Conservation (phyloP, 192 early-diverging fungal species). For the Entomortierella beljakovae region DNA sequence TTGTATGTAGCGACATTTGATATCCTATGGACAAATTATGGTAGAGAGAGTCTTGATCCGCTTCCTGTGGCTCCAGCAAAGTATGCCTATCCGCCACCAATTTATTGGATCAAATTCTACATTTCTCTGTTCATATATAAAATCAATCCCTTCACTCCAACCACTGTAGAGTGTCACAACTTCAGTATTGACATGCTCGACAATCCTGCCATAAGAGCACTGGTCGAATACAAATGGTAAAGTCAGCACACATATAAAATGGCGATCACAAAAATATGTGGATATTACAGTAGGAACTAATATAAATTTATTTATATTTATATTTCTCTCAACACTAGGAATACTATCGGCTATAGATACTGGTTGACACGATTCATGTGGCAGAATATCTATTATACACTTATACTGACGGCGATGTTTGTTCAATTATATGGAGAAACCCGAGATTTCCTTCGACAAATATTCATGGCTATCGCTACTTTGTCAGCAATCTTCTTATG, state of each 20-base stretch:
- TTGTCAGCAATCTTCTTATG: slow-evolving; percentile 3
- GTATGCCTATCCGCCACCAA: too few relatives aligned
- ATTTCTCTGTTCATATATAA: too few relatives aligned
- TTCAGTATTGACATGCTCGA: background rate
- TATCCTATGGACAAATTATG: too few relatives aligned
- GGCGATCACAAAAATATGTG: too few relatives aligned
- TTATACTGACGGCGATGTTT: background rate
- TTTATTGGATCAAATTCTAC: too few relatives aligned
- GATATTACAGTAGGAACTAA: too few relatives aligned
- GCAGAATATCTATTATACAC: slow-evolving; percentile 11
- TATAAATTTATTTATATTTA: background rate
- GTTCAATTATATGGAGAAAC: slow-evolving; percentile 1
- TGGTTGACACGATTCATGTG: slow-evolving; percentile 12
- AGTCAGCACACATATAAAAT: background rate
- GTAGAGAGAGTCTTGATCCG: too few relatives aligned
- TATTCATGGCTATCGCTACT: slow-evolving; percentile 12
- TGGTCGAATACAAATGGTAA: slow-evolving; percentile 15
- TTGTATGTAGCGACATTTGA: too few relatives aligned
- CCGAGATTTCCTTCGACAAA: background rate
- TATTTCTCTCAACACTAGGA: background rate
- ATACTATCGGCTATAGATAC: slow-evolving; percentile 14
- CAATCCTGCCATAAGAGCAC: background rate
- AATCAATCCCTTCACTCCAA: too few relatives aligned
- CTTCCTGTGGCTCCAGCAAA: too few relatives aligned
- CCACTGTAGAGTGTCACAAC: background rate